These are phyloP conservation scores for Beauveria varroae DNA, from an alignment of 2,329 filamentous ascomycete genomes.

Conservation along the genomic window DNA sequence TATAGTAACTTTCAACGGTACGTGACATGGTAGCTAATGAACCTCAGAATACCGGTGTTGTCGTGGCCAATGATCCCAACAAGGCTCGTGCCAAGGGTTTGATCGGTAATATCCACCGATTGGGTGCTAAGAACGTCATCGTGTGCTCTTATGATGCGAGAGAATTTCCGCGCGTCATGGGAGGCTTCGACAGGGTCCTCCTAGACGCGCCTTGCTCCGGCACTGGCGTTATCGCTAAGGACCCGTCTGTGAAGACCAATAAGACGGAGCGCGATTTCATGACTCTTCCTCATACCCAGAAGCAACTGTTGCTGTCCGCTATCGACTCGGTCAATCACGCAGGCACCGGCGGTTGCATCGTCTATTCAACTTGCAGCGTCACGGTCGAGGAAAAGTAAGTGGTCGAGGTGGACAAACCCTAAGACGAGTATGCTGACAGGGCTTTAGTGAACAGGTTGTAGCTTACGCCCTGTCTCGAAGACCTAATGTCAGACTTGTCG, in stretches of 20 bases:
- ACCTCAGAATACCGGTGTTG: slow-evolving; percentile 70
- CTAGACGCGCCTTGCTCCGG: slow-evolving; percentile 94
- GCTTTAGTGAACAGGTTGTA: slow-evolving; percentile 73
- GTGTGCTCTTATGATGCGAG: slow-evolving; percentile 94
- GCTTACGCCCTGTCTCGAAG: slow-evolving; percentile 87
- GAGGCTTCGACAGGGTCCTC: slow-evolving; percentile 89
- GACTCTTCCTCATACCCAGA: slow-evolving; percentile 86
- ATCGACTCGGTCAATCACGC: slow-evolving; percentile 92
- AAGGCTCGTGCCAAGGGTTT: slow-evolving; percentile 91
- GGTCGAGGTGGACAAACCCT: slow-evolving; percentile 7
- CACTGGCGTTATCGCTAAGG: slow-evolving; percentile 95
- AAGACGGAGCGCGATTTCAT: slow-evolving; percentile 96
- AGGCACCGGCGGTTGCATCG: slow-evolving; percentile 86
- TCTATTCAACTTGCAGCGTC: slow-evolving; percentile 95
- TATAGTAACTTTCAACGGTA: neutral
- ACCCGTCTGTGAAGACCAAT: slow-evolving; percentile 95
- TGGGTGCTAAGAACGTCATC: slow-evolving; percentile 88
- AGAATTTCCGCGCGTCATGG: slow-evolving; percentile 89
- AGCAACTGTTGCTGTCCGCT: slow-evolving; percentile 84
- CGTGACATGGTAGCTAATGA: neutral
- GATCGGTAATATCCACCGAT: slow-evolving; percentile 94
- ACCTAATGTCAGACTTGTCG: slow-evolving; percentile 88
- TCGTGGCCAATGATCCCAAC: slow-evolving; percentile 95
- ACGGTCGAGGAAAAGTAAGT: slow-evolving; percentile 70
- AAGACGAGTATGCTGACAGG: slow-evolving; percentile 10